phyloP scores from a whole-genome alignment of 495 filamentous ascomycete species.

The Daldinia decipiens region DNA sequence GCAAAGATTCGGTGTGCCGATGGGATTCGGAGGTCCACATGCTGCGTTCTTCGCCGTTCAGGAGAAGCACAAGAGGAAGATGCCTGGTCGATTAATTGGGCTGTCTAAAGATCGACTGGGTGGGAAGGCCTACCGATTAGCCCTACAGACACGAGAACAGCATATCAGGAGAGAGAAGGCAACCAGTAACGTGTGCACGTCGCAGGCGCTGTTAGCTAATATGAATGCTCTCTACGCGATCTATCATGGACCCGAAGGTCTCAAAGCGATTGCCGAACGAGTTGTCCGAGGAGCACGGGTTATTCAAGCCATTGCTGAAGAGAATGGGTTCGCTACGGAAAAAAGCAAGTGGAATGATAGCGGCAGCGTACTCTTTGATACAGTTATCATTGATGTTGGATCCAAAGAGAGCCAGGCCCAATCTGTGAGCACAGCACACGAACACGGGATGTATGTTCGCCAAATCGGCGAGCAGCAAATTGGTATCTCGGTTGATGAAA shows the following conservation, averaged over 20 bases:
- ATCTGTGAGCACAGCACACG: conserved; percentile 22
- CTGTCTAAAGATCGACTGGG: conserved; percentile 93
- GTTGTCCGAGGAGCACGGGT: conserved; percentile 75
- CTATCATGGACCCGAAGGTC: conserved; percentile 89
- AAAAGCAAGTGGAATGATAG: conserved; percentile 64
- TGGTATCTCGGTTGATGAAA: conserved; percentile 58
- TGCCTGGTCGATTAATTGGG: conserved; percentile 91
- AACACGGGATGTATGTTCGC: conserved; percentile 46
- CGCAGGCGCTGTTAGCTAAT: conserved; percentile 93
- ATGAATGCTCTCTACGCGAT: conserved; percentile 99
- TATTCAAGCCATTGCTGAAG: conserved; percentile 72
- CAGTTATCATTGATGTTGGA: conserved; percentile 72
- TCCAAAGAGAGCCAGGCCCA: conserved; percentile 18
- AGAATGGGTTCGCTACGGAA: conserved; percentile 72
- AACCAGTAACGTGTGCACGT: conserved; percentile 98
- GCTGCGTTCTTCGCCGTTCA: conserved; percentile 96
- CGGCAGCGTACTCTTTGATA: conserved; percentile 77
- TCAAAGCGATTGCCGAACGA: conserved; percentile 85
- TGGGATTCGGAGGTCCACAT: conserved; percentile 95
- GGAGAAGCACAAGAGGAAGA: conserved; percentile 95
- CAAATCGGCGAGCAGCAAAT: conserved; percentile 39
- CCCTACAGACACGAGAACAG: conserved; percentile 94
- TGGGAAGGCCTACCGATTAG: conserved; percentile 83
- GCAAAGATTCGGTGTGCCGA: conserved; percentile 93
- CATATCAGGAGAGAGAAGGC: conserved; percentile 98